phyloP scores from a whole-genome alignment of 192 early-diverging fungal species.

The Coemansia sp. region DNA sequence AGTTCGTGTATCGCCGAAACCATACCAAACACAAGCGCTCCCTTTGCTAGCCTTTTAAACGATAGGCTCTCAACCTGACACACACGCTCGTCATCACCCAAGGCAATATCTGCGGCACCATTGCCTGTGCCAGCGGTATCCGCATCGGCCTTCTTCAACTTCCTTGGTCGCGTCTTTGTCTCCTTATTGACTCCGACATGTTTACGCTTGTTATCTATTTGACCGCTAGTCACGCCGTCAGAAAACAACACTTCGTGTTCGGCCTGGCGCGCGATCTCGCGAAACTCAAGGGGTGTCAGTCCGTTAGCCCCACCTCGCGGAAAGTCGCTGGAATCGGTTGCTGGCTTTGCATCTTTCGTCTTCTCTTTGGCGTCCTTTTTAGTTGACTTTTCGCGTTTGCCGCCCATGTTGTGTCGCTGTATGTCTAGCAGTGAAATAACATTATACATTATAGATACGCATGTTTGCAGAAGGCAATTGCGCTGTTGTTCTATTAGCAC shows the following conservation, averaged over 20 bases:
- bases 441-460: background rate
- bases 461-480: background rate
- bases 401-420: constrained; percentile 14
- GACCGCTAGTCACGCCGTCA: constrained; percentile 38
- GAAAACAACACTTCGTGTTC: constrained; percentile 67
- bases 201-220: constrained; percentile 62
- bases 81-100: constrained; percentile 27
- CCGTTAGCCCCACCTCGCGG: constrained; percentile 81
- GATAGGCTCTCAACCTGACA: constrained; percentile 37
- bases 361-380: background rate
- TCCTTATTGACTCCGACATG: constrained; percentile 27
- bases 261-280: constrained; percentile 74
- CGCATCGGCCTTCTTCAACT: constrained; percentile 51
- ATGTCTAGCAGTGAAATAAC: background rate
- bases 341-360: constrained; percentile 9
- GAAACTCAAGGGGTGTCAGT: constrained; percentile 79
- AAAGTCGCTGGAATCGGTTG: constrained; percentile 62
- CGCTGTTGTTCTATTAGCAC: background rate
- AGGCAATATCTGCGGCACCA: background rate
- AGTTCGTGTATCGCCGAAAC: constrained; percentile 78
- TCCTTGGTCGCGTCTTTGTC: constrained; percentile 45
- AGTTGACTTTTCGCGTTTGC: constrained; percentile 17
- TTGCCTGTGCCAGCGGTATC: background rate
- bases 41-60: constrained; percentile 65
- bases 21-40: constrained; percentile 73